Evolutionary conservation across 257 asterid genomes (phyloP).

Genomic region (Salvia splendens): DNA sequence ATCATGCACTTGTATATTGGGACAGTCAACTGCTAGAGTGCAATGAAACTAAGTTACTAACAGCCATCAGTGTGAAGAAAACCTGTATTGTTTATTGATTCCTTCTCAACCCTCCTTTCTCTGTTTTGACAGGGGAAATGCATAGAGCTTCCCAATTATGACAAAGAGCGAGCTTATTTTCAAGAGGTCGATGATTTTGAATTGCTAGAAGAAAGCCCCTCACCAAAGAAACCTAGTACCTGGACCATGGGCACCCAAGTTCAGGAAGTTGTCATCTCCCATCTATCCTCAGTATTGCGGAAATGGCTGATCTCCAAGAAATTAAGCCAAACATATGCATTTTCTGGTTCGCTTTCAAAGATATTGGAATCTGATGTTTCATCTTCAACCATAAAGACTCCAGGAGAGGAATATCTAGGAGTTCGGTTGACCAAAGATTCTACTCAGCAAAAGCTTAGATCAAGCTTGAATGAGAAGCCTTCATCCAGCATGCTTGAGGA

Average conservation of each 20-base stretch:
- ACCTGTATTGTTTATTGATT: slow-evolving; percentile 9
- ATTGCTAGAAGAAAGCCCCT: slow-evolving; percentile 91
- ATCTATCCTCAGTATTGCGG: slow-evolving; percentile 70
- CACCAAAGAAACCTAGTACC: slow-evolving; percentile 77
- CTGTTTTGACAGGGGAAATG: slow-evolving; percentile 54
- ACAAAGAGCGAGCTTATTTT: slow-evolving; percentile 75
- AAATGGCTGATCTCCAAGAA: slow-evolving; percentile 77
- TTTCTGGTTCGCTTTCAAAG: slow-evolving; percentile 69
- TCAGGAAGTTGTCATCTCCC: slow-evolving; percentile 51
- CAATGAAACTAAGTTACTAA: background rate
- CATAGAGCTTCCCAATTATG: slow-evolving; percentile 55
- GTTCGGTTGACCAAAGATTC: slow-evolving; percentile 41
- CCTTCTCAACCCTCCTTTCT: slow-evolving; percentile 27
- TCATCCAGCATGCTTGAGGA: slow-evolving; percentile 42
- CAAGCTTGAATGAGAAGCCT: slow-evolving; percentile 44
- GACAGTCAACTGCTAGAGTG: slow-evolving; percentile 9
- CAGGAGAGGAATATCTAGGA: slow-evolving; percentile 37
- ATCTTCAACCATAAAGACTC: slow-evolving; percentile 38
- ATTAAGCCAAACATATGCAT: slow-evolving; percentile 48
- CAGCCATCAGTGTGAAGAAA: slow-evolving; percentile 11
- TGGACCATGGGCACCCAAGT: slow-evolving; percentile 62
- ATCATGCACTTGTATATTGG: slow-evolving; percentile 8
- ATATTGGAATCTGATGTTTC: slow-evolving; percentile 70
- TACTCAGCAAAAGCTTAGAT: slow-evolving; percentile 35
- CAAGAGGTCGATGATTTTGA: slow-evolving; percentile 90